phyloP scores from a whole-genome alignment of 106 monocot species.

The Posidonia australis region DNA sequence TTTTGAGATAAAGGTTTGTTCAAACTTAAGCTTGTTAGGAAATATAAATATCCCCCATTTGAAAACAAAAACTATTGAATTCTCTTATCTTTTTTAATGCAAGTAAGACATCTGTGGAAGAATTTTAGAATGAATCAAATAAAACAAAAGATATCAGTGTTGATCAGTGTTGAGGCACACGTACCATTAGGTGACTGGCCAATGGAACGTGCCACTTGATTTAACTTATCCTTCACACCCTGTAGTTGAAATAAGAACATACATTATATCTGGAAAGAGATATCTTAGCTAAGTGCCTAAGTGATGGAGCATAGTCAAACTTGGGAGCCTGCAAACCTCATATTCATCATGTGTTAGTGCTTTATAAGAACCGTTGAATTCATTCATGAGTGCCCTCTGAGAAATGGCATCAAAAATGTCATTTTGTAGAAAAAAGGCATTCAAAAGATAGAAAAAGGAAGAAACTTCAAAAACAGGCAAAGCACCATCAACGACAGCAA shows the following conservation, averaged over 20 bases:
- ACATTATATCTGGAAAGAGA: background rate
- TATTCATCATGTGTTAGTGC: conserved; percentile 56
- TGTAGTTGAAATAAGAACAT: conserved; percentile 8
- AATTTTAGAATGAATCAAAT: no score
- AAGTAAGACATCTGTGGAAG: no score
- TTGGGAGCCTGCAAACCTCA: conserved; percentile 43
- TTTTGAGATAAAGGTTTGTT: no score
- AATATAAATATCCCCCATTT: no score
- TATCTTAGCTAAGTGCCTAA: background rate
- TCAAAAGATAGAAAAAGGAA: background rate
- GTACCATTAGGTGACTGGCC: conserved; percentile 50
- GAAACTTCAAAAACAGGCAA: background rate
- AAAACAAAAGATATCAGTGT: no score
- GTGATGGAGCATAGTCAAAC: background rate
- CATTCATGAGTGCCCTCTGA: conserved; percentile 61
- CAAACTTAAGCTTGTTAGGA: no score
- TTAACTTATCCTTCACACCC: conserved; percentile 68
- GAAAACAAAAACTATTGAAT: no score
- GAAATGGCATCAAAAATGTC: conserved; percentile 3
- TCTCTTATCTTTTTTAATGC: no score
- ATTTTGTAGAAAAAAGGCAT: background rate
- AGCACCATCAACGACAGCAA: background rate
- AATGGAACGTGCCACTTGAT: conserved; percentile 67
- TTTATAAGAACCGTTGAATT: conserved; percentile 76
- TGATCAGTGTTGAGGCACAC: background rate